Conservation (phyloP, 2,329 filamentous ascomycete species). For the Pestalotiopsis sp. region DNA sequence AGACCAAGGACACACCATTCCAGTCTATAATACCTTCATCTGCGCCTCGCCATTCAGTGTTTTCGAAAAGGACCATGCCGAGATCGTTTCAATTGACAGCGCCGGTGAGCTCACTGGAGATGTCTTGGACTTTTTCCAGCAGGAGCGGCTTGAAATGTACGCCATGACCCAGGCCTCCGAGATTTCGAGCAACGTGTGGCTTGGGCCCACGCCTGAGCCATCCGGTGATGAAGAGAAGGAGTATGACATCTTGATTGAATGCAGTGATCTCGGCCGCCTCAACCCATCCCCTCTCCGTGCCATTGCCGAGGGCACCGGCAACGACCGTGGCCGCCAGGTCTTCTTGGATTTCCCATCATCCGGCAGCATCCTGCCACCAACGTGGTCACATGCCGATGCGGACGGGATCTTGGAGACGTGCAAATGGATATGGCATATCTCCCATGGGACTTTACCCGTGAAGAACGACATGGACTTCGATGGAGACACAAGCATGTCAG, state of each 20-base stretch:
- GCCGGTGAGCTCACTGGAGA: conserved; percentile 72
- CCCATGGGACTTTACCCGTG: conserved; percentile 61
- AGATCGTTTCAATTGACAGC: conserved; percentile 77
- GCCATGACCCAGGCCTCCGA: conserved; percentile 88
- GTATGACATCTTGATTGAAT: conserved; percentile 89
- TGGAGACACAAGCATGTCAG: conserved; percentile 47
- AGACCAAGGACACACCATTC: conserved; percentile 54
- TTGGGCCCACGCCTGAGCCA: conserved; percentile 83
- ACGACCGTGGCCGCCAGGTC: conserved; percentile 39
- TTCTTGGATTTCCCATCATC: conserved; percentile 86
- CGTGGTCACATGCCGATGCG: conserved; percentile 80
- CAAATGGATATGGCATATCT: conserved; percentile 85
- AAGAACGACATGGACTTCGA: conserved; percentile 35
- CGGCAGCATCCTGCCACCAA: conserved; percentile 85
- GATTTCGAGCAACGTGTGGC: conserved; percentile 86
- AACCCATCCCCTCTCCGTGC: conserved; percentile 68
- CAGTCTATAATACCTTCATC: conserved; percentile 85
- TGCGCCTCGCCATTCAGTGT: conserved; percentile 64
- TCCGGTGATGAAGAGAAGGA: conserved; percentile 57
- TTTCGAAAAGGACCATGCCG: conserved; percentile 71
- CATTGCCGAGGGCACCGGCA: conserved; percentile 58
- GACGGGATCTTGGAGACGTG: conserved; percentile 86
- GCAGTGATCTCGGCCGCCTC: conserved; percentile 81
- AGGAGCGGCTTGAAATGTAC: conserved; percentile 91
- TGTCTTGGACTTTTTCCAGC: conserved; percentile 85